These are phyloP conservation scores for Hyaloscypha bicolor DNA, from an alignment of 495 filamentous ascomycete species.

Conservation along the genomic window DNA sequence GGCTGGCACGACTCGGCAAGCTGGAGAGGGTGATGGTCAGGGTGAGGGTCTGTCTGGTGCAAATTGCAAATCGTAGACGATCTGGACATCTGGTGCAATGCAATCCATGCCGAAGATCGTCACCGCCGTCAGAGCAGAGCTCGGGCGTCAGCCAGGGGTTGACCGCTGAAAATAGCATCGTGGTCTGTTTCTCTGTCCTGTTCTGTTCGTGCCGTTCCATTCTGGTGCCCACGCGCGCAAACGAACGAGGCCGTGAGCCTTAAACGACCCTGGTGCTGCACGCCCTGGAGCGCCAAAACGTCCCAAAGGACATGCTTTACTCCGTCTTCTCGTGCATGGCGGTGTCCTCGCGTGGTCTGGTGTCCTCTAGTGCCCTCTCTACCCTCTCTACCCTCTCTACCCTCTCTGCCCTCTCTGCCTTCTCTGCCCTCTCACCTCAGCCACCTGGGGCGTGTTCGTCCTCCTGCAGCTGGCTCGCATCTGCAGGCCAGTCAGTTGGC, in stretches of 20 bases:
- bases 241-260: neutral
- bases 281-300: too few relatives aligned
- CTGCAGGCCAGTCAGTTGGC: neutral
- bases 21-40: neutral
- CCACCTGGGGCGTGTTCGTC: too few relatives aligned
- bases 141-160: neutral
- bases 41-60: too few relatives aligned
- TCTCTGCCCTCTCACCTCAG: too few relatives aligned
- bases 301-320: too few relatives aligned
- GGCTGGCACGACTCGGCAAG: neutral
- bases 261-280: too few relatives aligned
- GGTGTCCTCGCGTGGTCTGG: too few relatives aligned
- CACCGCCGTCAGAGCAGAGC: neutral
- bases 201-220: neutral
- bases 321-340: too few relatives aligned
- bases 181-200: neutral
- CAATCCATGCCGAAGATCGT: neutral
- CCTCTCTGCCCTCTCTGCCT: too few relatives aligned
- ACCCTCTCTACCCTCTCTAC: too few relatives aligned
- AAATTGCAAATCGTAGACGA: neutral
- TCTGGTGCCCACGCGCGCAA: neutral
- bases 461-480: neutral
- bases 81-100: neutral
- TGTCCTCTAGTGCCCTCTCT: too few relatives aligned
- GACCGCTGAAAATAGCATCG: neutral